Evolutionary conservation across 1,284 basidiomycete genomes (phyloP).

Genomic region (Ganoderma resinaceum): DNA sequence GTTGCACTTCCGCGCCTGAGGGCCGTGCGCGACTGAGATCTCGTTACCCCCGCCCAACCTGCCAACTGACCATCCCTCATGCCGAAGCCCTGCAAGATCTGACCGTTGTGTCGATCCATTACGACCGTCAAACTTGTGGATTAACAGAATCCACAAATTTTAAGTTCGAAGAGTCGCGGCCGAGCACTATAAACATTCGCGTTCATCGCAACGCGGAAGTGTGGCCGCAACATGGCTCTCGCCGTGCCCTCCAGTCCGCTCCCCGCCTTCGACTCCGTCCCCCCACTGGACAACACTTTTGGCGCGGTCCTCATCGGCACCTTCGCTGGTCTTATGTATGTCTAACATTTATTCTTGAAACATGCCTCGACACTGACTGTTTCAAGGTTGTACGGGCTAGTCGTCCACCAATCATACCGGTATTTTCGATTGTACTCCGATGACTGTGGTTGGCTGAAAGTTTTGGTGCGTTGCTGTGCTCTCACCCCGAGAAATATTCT

Average conservation of each 20-base stretch:
- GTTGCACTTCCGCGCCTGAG: no score
- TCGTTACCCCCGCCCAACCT: no score
- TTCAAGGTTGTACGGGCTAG: constrained; percentile 16
- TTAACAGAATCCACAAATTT: no score
- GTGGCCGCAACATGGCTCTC: neutral
- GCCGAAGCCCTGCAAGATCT: neutral
- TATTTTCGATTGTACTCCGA: constrained; percentile 6
- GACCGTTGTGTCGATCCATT: no score
- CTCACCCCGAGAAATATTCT: neutral
- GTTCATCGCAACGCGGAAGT: no score
- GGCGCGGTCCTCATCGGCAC: constrained; percentile 22
- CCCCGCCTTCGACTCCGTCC: neutral
- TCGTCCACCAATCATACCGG: constrained; percentile 14
- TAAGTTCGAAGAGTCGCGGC: no score
- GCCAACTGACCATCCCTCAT: no score
- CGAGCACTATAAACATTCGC: neutral
- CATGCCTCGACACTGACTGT: neutral
- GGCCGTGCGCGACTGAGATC: no score
- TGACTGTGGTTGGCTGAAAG: constrained; percentile 2
- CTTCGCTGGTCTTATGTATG: constrained; percentile 17
- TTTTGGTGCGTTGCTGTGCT: neutral
- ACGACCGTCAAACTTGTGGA: no score
- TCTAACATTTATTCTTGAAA: neutral
- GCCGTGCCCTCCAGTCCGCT: neutral
- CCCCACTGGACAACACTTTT: constrained; percentile 11